Percentiles rank a stretch among this genome's conserved stretches.
Conservation (phyloP, 139 green algal species). For the Volvox africanus region DNA sequence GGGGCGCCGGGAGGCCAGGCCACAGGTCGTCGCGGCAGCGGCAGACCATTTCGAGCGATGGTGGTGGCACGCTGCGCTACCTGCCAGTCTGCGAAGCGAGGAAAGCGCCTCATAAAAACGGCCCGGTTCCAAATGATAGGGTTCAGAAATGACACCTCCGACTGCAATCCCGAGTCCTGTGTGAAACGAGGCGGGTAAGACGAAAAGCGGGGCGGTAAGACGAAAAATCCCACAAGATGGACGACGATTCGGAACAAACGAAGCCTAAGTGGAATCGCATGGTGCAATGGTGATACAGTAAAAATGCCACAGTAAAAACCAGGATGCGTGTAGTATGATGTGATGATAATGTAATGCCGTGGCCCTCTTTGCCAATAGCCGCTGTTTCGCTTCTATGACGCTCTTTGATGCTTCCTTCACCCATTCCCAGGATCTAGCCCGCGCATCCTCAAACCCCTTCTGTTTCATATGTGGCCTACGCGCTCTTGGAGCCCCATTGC, state of each 20-base stretch:
- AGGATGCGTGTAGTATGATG: too few relatives aligned
- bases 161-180: constrained; percentile 27
- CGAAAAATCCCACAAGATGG: background rate
- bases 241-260: background rate
- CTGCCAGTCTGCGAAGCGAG: constrained; percentile 32
- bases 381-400: too few relatives aligned
- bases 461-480: too few relatives aligned
- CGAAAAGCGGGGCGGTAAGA: background rate
- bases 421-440: too few relatives aligned
- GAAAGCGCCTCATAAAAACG: constrained; percentile 22
- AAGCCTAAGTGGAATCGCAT: background rate
- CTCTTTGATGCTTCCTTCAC: too few relatives aligned
- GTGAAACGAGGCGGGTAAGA: background rate
- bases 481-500: too few relatives aligned
- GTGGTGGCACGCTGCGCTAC: background rate
- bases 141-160: background rate
- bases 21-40: background rate
- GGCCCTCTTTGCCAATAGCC: too few relatives aligned
- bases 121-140: constrained; percentile 35
- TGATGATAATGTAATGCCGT: too few relatives aligned
- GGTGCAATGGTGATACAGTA: background rate
- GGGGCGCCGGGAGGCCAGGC: background rate
- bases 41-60: constrained; percentile 18
- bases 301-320: background rate
- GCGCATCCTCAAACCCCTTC: too few relatives aligned